Conservation (phyloP, 1,284 basidiomycete genomes). For the Cutaneotrichosporon mucoides region DNA sequence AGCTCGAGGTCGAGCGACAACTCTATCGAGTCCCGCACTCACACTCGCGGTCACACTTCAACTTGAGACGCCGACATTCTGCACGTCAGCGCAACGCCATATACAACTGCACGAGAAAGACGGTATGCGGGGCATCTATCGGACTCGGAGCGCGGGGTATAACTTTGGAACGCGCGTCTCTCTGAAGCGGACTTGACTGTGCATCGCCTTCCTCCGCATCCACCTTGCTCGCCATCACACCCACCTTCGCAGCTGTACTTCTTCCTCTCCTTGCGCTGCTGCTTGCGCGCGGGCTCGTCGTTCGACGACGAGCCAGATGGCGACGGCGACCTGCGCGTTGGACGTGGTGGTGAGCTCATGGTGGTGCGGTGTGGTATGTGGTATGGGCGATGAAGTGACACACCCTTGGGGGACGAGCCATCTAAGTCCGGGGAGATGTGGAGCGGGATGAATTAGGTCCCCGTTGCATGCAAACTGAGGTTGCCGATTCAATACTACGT, state of each 20-base stretch:
- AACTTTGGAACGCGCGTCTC: neutral
- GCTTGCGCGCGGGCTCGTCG: slow-evolving; percentile 4
- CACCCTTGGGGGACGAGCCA: too few species aligned
- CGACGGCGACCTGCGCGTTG: slow-evolving; percentile 4
- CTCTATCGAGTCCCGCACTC: neutral
- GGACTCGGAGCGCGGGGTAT: too few species aligned
- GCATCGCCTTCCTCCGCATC: neutral
- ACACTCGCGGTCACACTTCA: slow-evolving; percentile 28
- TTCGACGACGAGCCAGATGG: neutral
- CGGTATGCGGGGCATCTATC: too few species aligned
- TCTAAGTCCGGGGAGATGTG: too few species aligned
- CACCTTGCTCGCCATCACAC: neutral
- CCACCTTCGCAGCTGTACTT: slow-evolving; percentile 10
- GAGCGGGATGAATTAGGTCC: too few species aligned
- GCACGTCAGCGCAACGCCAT: neutral
- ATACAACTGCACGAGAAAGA: too few species aligned
- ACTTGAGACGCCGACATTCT: slow-evolving; percentile 29
- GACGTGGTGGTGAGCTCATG: slow-evolving; percentile 4
- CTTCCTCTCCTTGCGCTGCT: slow-evolving; percentile 4
- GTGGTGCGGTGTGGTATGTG: too few species aligned
- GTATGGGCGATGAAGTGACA: too few species aligned
- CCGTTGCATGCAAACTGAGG: too few species aligned
- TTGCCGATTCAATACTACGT: too few species aligned
- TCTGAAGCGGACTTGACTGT: neutral
- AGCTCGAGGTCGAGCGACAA: too few species aligned